Percentiles rank a stretch among this genome's conserved stretches.
Conservation (phyloP, 2,329 filamentous ascomycete species). For the Cladosporium sp. region DNA sequence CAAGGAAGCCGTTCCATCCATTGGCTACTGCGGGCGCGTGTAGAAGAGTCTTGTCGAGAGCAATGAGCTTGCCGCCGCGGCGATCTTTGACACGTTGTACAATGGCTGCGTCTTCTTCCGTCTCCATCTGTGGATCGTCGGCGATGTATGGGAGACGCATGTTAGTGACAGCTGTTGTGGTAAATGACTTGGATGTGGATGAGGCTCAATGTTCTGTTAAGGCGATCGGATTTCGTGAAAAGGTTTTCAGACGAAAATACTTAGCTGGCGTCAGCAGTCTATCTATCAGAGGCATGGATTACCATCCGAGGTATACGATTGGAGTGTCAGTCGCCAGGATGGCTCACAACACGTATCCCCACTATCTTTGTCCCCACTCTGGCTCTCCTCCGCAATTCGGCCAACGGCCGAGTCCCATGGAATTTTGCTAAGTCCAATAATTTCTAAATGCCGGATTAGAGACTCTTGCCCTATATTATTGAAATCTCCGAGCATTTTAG, state of each 20-base stretch:
- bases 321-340: neutral
- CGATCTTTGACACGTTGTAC: conserved; percentile 49
- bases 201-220: neutral
- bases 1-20: conserved; percentile 56
- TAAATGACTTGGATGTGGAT: neutral
- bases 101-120: conserved; percentile 46
- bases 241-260: neutral
- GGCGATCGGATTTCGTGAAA: neutral
- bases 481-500: neutral
- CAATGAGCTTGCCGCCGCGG: conserved; percentile 48
- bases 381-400: conserved; percentile 1
- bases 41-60: conserved; percentile 51
- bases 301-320: neutral
- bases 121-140: conserved; percentile 46
- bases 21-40: conserved; percentile 54
- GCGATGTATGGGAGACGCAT: conserved; percentile 55
- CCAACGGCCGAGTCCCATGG: neutral
- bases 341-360: neutral
- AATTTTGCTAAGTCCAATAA: neutral
- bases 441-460: neutral
- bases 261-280: neutral
- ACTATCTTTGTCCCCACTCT: neutral
- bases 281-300: neutral
- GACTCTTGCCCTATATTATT: neutral
- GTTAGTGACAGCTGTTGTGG: conserved; percentile 14